Evolutionary conservation across 768 basidiomycete species (phyloP), one percentile per base, ranked within the genome.

Genomic region (Leucosporidium creatinivorum): DNA sequence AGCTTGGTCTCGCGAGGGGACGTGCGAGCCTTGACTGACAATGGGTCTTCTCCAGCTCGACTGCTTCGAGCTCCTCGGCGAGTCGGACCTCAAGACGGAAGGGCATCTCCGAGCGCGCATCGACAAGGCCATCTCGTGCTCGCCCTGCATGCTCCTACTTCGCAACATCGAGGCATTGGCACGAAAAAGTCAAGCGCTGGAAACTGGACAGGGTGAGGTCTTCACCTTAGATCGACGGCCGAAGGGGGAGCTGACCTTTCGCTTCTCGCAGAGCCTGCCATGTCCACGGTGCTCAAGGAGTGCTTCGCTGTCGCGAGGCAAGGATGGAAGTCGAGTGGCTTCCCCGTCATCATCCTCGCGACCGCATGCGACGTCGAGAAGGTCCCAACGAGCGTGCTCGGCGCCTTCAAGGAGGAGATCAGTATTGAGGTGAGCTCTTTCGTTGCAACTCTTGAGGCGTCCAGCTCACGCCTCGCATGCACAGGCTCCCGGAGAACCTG

Each of bases 321-420:
- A 50, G 81, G 81, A 19, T 88, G 87, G 84, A 82, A 79, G 66
- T 75, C 81, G 36, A 82, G 83, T 3, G 86, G 86, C 1, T 86
- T 84, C 69, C 91, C 93, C 6, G 85, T 89, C 4, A 77, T 96
- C 30, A 80, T 92, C 4, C 76, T 91, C 61, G 93, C 84, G 12
- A 91, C 88, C 3, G 86, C 86, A 1, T 82, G 82, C 44, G 87
- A 89, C 55, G 79, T 82, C 4, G 84, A 84, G n/a, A 81, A 82
- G 25, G 80, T 93, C 21, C 85, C 89, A 3, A 75, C 83, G 1
- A 81, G 81, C 3, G 78, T 94, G 2, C 75, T 88, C 28, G 82
- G 84, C 12, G 84, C 82, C 66, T 94, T 97, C 80, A 97, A 96
- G 76, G 89, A 93, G 74, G 88, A 91, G 70, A 80, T 96, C 26